phyloP scores from a whole-genome alignment of 371 early-diverging fungal species.

The Entomophthora muscae region DNA sequence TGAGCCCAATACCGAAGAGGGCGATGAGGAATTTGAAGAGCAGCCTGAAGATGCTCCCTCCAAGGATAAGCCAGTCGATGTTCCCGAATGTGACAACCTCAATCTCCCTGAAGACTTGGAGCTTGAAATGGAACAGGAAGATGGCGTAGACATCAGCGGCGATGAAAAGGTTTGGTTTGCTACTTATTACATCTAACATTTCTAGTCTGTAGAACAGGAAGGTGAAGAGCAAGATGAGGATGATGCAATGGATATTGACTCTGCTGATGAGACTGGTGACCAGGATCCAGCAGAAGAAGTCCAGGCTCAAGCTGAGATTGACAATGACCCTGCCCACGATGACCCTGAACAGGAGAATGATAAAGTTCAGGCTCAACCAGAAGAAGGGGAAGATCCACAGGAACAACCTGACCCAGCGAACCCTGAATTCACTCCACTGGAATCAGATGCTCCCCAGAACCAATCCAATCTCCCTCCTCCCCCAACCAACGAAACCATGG shows the following conservation, averaged over 20 bases:
- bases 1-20: constrained; percentile 23
- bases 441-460: background rate
- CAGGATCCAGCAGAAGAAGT: constrained; percentile 19
- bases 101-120: constrained; percentile 23
- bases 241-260: constrained; percentile 18
- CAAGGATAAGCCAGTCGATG: constrained; percentile 23
- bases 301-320: constrained; percentile 17
- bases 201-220: constrained; percentile 23
- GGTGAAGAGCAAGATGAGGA: constrained; percentile 18
- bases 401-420: too few relatives aligned
- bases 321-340: constrained; percentile 26
- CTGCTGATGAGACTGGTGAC: constrained; percentile 20
- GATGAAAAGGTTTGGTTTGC: constrained; percentile 22
- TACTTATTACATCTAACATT: constrained; percentile 19
- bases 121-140: constrained; percentile 18
- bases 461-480: background rate
- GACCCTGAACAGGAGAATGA: constrained; percentile 16
- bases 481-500: background rate
- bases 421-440: background rate
- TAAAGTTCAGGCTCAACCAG: constrained; percentile 13
- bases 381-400: constrained; percentile 14
- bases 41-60: constrained; percentile 26
- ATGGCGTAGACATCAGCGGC: constrained; percentile 19
- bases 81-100: constrained; percentile 23
- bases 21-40: constrained; percentile 20